phyloP scores from a whole-genome alignment of 768 basidiomycete species.

The Rhodotorula babjevae region DNA sequence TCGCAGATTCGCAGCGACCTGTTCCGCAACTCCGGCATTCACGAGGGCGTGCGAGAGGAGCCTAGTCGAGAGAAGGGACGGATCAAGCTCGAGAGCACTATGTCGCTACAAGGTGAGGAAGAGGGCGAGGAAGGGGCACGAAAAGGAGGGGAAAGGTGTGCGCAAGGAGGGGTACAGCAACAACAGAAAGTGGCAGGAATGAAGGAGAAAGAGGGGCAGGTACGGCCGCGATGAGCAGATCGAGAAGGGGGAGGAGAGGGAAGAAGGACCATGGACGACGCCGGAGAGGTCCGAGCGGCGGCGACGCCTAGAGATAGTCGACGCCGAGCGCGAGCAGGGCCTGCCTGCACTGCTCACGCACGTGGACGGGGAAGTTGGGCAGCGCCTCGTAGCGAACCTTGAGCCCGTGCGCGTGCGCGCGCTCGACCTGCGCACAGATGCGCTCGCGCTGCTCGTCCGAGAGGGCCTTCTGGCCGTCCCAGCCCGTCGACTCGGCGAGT shows the following conservation, averaged over 20 bases:
- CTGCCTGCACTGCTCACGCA: constrained; percentile 1
- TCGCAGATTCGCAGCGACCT: no score
- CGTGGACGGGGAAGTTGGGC: constrained; percentile 14
- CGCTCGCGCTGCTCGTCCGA: neutral
- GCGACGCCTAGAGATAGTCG: constrained; percentile 12
- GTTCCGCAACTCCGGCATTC: no score
- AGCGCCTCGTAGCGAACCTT: constrained; percentile 11
- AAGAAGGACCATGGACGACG: neutral
- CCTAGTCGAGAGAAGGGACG: no score
- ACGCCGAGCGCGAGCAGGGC: constrained; percentile 4
- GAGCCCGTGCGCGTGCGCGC: constrained; percentile 3
- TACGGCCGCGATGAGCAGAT: no score
- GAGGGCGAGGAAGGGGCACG: no score
- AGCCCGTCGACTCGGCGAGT: constrained; percentile 8
- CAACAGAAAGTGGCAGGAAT: neutral
- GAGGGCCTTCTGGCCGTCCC: neutral
- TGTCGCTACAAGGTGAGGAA: neutral
- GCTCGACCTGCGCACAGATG: constrained; percentile 1
- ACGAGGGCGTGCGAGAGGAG: no score
- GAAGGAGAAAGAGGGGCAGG: no score
- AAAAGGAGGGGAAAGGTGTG: neutral
- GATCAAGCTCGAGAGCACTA: no score
- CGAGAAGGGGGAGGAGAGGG: neutral
- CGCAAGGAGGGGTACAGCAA: constrained; percentile 2
- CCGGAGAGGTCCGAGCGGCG: no score